Percentiles rank a stretch among this genome's conserved stretches.
phyloP scores from a whole-genome alignment of 805 yeast species.

The Lipomyces orientalis region DNA sequence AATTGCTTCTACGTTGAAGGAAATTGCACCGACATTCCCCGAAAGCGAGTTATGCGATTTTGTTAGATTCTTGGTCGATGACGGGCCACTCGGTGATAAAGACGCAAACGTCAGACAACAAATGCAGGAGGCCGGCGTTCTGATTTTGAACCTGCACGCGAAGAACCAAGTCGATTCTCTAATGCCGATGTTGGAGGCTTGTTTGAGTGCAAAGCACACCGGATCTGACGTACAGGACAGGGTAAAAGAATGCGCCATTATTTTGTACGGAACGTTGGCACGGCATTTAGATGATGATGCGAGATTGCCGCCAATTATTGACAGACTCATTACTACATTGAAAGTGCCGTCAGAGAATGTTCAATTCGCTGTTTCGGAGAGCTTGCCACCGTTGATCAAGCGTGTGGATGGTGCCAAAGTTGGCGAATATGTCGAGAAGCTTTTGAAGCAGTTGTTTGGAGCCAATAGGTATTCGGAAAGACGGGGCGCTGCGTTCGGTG shows the following conservation, averaged over 20 bases:
- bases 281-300: conserved; percentile 76
- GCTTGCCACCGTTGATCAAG: conserved; percentile 81
- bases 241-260: conserved; percentile 78
- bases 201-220: conserved; percentile 48
- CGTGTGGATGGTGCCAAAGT: conserved; percentile 51
- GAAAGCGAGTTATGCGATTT: conserved; percentile 52
- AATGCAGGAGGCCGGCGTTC: conserved; percentile 87
- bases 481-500: conserved; percentile 95
- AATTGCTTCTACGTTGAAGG: conserved; percentile 68
- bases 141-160: conserved; percentile 71
- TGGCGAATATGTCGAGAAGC: conserved; percentile 58
- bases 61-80: conserved; percentile 65
- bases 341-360: conserved; percentile 90
- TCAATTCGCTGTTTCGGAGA: conserved; percentile 83
- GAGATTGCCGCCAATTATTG: conserved; percentile 67
- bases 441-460: conserved; percentile 65
- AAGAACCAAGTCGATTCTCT: conserved; percentile 68
- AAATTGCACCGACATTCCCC: conserved; percentile 56
- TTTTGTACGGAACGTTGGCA: conserved; percentile 89
- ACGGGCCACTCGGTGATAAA: conserved; percentile 70
- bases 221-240: conserved; percentile 56
- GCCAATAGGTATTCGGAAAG: conserved; percentile 59
- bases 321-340: conserved; percentile 72
- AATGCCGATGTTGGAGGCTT: conserved; percentile 79
- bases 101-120: conserved; percentile 77